Conservation (phyloP, 345 rosid genomes). For the Cardamine resedifolia region DNA sequence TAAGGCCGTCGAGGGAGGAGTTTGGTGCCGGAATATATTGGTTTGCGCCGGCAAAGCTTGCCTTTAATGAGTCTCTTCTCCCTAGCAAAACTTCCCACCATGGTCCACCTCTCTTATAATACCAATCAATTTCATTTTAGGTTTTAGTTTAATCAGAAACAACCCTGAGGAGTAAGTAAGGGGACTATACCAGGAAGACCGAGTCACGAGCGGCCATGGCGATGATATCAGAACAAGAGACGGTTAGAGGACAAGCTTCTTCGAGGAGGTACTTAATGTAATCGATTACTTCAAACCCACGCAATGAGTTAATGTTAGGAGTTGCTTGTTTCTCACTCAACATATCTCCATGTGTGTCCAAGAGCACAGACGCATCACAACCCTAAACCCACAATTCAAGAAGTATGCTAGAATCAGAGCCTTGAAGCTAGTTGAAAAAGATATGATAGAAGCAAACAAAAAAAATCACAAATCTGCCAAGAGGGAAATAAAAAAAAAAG, state of each 20-base stretch:
- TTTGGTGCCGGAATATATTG: conserved; percentile 71
- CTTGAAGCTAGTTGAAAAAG: neutral
- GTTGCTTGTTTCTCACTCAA: conserved; percentile 73
- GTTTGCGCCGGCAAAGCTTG: conserved; percentile 74
- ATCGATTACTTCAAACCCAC: conserved; percentile 74
- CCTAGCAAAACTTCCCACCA: conserved; percentile 65
- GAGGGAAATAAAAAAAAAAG: neutral
- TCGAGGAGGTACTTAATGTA: conserved; percentile 65
- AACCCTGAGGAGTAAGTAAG: neutral
- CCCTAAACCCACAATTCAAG: conserved; percentile 42
- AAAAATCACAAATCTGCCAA: neutral
- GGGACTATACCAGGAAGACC: conserved; percentile 40
- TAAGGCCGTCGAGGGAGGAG: conserved; percentile 60
- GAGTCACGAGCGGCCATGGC: conserved; percentile 80
- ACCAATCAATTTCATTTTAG: neutral
- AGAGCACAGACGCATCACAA: conserved; percentile 69
- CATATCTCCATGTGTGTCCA: conserved; percentile 59
- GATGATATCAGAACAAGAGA: conserved; percentile 79
- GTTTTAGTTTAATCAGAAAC: neutral
- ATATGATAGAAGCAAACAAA: neutral
- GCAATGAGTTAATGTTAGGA: conserved; percentile 62
- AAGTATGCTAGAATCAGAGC: neutral
- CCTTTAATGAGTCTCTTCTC: conserved; percentile 68
- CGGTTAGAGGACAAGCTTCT: conserved; percentile 72
- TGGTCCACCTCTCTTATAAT: conserved; percentile 73